A percentile compares a stretch with the other conserved stretches of the same genome.
These are phyloP conservation scores for Talaromyces adpressus DNA, from an alignment of 495 filamentous ascomycete species.

Conservation along the genomic window DNA sequence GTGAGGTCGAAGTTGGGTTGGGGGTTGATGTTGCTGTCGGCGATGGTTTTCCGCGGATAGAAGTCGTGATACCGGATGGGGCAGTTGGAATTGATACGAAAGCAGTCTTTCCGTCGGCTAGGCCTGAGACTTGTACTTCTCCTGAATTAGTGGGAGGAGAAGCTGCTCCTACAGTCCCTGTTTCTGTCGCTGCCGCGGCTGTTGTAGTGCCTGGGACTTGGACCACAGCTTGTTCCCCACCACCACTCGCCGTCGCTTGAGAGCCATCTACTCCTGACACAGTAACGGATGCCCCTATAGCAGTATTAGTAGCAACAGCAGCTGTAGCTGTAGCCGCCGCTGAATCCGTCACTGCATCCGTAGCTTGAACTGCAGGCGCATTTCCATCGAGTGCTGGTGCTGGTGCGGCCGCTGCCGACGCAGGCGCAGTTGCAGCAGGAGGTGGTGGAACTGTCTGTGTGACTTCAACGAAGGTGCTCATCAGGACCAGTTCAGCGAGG, in stretches of 20 bases:
- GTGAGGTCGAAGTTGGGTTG: not conserved
- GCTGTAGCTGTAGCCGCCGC: not conserved
- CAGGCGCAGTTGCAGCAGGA: not conserved
- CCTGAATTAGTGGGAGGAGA: not conserved
- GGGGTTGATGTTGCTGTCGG: not conserved
- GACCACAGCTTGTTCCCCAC: not conserved
- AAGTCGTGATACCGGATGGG: not conserved
- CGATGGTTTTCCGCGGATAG: not conserved
- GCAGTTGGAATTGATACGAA: not conserved
- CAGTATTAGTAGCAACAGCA: not conserved
- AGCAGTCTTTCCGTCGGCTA: not conserved
- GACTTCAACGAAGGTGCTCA: not conserved
- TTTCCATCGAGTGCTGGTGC: not conserved
- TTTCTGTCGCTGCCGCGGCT: not conserved
- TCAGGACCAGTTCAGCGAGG: not conserved
- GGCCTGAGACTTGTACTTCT: not conserved
- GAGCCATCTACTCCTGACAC: not conserved
- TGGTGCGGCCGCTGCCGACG: no score
- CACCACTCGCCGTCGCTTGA: not conserved
- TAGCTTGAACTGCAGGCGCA: not conserved
- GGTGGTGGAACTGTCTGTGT: not conserved
- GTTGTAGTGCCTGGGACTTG: not conserved
- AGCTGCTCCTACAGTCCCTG: not conserved
- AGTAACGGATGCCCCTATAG: not conserved
- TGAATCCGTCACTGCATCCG: not conserved